These are phyloP conservation scores for Fraxinus excelsior DNA, from an alignment of 257 asterid genomes.

Conservation along the genomic window DNA sequence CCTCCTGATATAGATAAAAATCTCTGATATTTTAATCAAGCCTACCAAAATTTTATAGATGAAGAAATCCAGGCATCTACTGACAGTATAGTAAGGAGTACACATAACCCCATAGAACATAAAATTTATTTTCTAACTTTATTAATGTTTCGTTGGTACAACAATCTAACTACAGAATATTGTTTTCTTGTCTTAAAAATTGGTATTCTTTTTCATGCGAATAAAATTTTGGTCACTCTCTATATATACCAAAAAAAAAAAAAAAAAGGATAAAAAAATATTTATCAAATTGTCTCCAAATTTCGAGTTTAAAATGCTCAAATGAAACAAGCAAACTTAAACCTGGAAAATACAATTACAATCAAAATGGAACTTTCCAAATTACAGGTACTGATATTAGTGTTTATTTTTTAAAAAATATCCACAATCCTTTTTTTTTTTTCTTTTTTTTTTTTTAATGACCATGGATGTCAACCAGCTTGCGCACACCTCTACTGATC, in stretches of 20 bases:
- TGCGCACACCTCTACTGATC: too few relatives aligned
- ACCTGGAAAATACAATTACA: neutral
- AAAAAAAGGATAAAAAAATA: neutral
- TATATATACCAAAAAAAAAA: too few relatives aligned
- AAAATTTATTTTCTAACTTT: neutral
- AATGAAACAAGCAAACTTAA: neutral
- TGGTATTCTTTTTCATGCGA: neutral
- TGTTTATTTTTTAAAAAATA: neutral
- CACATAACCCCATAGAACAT: neutral
- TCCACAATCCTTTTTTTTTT: too few relatives aligned
- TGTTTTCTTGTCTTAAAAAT: neutral
- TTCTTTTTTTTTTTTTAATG: too few relatives aligned
- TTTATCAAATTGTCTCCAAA: neutral
- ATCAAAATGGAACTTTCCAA: neutral
- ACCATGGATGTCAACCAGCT: too few relatives aligned
- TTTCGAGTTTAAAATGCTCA: neutral
- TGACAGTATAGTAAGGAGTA: too few relatives aligned
- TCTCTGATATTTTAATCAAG: constrained; percentile 12
- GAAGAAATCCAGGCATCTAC: too few relatives aligned
- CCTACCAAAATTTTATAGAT: neutral
- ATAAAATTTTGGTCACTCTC: neutral
- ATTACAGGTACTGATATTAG: neutral
- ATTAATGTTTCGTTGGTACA: neutral
- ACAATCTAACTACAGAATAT: neutral
- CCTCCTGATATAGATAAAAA: constrained; percentile 56